Evolutionary conservation across 495 filamentous ascomycete genomes (phyloP).

Genomic region (Monascus purpureus): DNA sequence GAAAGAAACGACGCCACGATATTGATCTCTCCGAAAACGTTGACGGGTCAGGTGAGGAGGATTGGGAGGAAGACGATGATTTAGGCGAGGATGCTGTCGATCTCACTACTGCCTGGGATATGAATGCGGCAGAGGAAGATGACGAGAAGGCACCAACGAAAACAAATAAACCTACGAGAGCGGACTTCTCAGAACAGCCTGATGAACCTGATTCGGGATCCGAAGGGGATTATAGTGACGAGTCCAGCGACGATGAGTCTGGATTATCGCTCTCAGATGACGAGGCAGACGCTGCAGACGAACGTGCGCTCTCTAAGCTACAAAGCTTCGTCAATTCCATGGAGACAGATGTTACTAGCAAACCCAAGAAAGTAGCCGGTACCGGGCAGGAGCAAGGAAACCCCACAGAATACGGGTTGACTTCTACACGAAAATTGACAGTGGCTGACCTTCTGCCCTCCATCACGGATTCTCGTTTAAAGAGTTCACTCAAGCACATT

Average conservation of each 20-base stretch:
- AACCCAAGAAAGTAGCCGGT: conserved; percentile 13
- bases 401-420: conserved; percentile 44
- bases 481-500: conserved; percentile 63
- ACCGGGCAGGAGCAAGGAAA: conserved; percentile 34
- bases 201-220: conserved; percentile 9
- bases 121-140: conserved; percentile 39
- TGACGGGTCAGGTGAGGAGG: conserved; percentile 31
- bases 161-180: conserved; percentile 14
- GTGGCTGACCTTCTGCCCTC: conserved; percentile 62
- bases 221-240: conserved; percentile 28
- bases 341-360: conserved; percentile 21
- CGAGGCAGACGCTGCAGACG: conserved; percentile 38
- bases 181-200: conserved; percentile 19
- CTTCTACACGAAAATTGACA: conserved; percentile 58
- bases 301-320: conserved; percentile 48
- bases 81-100: conserved; percentile 80
- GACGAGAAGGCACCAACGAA: conserved; percentile 17
- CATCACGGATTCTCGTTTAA: conserved; percentile 59
- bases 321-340: conserved; percentile 61
- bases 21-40: conserved; percentile 44
- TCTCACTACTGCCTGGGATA: conserved; percentile 67
- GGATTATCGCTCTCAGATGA: conserved; percentile 41
- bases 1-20: conserved; percentile 18
- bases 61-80: conserved; percentile 41
- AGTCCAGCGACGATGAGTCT: conserved; percentile 38